These are phyloP conservation scores for Avicennia marina DNA, from an alignment of 257 asterid species.

Conservation along the genomic window DNA sequence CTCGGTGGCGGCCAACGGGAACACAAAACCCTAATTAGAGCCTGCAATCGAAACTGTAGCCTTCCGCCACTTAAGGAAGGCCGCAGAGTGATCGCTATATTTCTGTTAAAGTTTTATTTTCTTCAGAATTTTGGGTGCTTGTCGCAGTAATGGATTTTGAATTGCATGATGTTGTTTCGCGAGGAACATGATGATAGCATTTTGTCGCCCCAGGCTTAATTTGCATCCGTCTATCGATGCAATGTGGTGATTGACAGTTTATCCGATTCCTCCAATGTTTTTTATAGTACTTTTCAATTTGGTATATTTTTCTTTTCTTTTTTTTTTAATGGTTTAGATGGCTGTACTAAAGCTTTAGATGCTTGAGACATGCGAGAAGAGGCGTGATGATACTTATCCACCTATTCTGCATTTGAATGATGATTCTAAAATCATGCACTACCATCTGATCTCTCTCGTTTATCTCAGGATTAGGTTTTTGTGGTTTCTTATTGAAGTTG, in stretches of 20 bases:
- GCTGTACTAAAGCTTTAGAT: background rate
- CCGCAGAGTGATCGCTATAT: too few species aligned
- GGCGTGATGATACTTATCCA: constrained; percentile 73
- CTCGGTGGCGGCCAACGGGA: too few species aligned
- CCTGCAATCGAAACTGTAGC: too few species aligned
- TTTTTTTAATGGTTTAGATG: background rate
- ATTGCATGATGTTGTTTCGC: background rate
- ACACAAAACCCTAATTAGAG: too few species aligned
- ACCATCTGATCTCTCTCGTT: constrained; percentile 81
- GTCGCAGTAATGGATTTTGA: background rate
- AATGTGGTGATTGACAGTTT: constrained; percentile 44
- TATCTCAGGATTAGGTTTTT: background rate
- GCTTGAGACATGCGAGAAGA: constrained; percentile 19
- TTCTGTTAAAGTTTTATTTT: background rate
- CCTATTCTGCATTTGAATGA: constrained; percentile 56
- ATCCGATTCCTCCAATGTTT: constrained; percentile 26
- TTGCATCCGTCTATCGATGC: constrained; percentile 28
- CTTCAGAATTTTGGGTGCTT: constrained; percentile 6
- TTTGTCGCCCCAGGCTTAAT: constrained; percentile 60
- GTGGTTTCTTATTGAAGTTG: background rate
- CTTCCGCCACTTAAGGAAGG: too few species aligned
- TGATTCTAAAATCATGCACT: constrained; percentile 69
- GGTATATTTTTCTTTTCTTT: background rate
- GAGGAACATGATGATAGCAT: constrained; percentile 32
- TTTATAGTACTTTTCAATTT: background rate